Conservation (phyloP, 768 basidiomycete species). For the Lactarius evosmus region DNA sequence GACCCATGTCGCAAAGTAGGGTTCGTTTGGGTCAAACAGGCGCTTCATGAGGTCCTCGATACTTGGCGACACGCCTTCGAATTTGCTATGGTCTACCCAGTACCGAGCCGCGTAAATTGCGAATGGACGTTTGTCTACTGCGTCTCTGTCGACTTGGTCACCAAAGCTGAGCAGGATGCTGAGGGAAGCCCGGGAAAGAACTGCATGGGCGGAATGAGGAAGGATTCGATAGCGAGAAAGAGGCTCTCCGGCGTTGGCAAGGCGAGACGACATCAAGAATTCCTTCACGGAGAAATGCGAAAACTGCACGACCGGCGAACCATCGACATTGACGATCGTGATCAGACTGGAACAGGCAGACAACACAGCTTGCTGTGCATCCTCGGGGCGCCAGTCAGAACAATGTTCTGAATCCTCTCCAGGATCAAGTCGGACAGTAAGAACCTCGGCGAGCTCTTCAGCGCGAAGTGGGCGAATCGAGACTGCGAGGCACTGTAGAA, state of each 20-base stretch:
- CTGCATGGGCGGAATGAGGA: not conserved
- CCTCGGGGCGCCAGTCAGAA: not conserved
- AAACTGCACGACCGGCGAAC: not conserved
- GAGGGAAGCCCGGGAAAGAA: conserved; percentile 3
- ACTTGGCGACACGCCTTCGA: not conserved
- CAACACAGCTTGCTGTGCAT: not conserved
- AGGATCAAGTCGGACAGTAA: not conserved
- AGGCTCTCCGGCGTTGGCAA: not conserved
- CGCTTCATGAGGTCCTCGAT: not conserved
- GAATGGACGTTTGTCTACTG: not conserved
- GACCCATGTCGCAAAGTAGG: conserved; percentile 11
- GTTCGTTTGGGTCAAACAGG: not conserved
- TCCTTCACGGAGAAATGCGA: conserved; percentile 20
- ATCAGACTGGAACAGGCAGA: not conserved
- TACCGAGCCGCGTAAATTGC: conserved; percentile 7
- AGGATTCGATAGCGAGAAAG: conserved; percentile 1
- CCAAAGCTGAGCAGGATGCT: conserved; percentile 7
- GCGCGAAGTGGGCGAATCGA: conserved; percentile 1
- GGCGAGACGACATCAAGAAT: conserved; percentile 11
- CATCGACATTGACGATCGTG: not conserved
- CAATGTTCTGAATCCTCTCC: not conserved
- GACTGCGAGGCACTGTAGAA: not conserved
- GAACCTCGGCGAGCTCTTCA: conserved; percentile 9
- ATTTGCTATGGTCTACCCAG: conserved; percentile 7
- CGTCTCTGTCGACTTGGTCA: not conserved